These are phyloP conservation scores for Scheffersomyces insectosa DNA, from an alignment of 1,139 yeast species.

Conservation along the genomic window DNA sequence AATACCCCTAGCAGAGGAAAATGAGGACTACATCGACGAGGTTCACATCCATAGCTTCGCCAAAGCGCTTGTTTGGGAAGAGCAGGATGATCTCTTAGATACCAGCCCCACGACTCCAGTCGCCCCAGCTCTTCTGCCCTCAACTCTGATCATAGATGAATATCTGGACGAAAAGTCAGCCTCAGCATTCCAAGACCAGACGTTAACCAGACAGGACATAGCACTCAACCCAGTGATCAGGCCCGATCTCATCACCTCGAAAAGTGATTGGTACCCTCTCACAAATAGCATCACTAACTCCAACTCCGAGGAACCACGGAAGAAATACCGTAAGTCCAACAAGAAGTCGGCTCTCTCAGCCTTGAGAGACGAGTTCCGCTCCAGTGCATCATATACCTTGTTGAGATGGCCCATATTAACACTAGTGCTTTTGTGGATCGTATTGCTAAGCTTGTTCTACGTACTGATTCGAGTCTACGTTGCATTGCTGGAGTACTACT, in stretches of 20 bases:
- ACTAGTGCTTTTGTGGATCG: slow-evolving; percentile 55
- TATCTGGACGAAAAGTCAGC: neutral
- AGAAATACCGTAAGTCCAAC: slow-evolving; percentile 3
- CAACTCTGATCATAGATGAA: neutral
- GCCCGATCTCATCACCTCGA: slow-evolving; percentile 50
- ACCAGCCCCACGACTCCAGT: slow-evolving; percentile 8
- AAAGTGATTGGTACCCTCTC: slow-evolving; percentile 71
- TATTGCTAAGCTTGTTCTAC: slow-evolving; percentile 50
- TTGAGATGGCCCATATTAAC: slow-evolving; percentile 68
- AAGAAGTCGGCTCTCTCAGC: slow-evolving; percentile 1
- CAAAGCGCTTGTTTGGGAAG: slow-evolving; percentile 43
- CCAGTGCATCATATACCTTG: slow-evolving; percentile 51
- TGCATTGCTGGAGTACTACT: slow-evolving; percentile 58
- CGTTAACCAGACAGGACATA: neutral
- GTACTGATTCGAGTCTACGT: slow-evolving; percentile 59
- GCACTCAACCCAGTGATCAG: slow-evolving; percentile 7
- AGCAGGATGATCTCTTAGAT: slow-evolving; percentile 22
- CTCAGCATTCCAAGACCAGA: neutral
- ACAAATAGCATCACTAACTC: slow-evolving; percentile 17
- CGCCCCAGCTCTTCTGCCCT: neutral
- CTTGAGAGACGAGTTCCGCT: slow-evolving; percentile 45
- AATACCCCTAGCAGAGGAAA: slow-evolving; percentile 26
- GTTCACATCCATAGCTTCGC: slow-evolving; percentile 43
- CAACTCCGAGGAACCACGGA: slow-evolving; percentile 5
- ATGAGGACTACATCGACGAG: slow-evolving; percentile 35